phyloP scores from a whole-genome alignment of 192 early-diverging fungal species.

The Rhizophagus clarus region DNA sequence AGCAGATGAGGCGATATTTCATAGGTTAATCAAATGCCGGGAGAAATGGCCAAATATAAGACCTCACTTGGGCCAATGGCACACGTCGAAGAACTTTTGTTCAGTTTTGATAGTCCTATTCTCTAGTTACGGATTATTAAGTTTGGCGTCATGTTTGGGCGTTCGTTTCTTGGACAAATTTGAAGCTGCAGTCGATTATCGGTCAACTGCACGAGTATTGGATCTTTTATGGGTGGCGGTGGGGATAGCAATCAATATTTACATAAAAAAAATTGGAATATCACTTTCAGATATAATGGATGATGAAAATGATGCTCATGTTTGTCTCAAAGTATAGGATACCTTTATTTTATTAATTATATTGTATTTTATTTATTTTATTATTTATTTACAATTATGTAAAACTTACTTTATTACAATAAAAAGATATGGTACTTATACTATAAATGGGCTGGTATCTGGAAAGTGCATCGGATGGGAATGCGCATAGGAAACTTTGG shows the following conservation, averaged over 20 bases:
- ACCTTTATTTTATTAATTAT: too few species aligned
- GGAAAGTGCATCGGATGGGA: too few species aligned
- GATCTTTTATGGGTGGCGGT: constrained; percentile 6
- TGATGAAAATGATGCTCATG: too few species aligned
- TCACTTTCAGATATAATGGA: too few species aligned
- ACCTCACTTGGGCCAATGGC: not conserved
- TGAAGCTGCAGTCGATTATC: constrained; percentile 11
- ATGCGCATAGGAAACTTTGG: too few species aligned
- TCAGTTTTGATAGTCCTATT: not conserved
- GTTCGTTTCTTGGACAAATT: constrained; percentile 17
- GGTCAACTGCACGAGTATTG: not conserved
- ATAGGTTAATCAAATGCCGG: not conserved
- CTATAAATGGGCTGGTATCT: too few species aligned
- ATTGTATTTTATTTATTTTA: too few species aligned
- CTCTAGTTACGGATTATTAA: not conserved
- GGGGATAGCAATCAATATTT: constrained; percentile 2
- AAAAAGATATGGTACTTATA: too few species aligned
- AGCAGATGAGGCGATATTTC: not conserved
- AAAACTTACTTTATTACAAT: too few species aligned
- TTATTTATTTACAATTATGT: too few species aligned
- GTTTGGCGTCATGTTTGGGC: not conserved
- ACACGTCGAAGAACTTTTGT: not conserved
- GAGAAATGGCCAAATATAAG: not conserved
- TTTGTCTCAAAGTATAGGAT: too few species aligned
- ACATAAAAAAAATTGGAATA: not conserved